Evolutionary conservation across 805 yeast species (phyloP), one percentile per base, ranked within the genome.

Genomic region (Teunomyces aglyptinius): DNA sequence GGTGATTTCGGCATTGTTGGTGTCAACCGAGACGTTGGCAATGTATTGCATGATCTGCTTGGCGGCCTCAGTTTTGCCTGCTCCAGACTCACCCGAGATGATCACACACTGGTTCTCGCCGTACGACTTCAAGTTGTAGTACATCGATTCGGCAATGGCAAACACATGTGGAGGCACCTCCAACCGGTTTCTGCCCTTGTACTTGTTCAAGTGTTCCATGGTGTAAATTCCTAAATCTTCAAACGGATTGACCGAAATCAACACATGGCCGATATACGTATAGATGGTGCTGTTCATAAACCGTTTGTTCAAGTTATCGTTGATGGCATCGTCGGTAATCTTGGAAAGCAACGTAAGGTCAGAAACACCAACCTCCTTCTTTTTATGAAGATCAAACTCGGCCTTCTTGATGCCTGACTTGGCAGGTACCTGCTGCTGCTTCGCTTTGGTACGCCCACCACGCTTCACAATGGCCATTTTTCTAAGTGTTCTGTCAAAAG

Each of bases 141-240:
- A 94, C 96, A 94, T 90, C 29, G 95, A 72, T 68, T 94, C 99
- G 8, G 99, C 99, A 59, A 94, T 90, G 44, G 98, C 96, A 68
- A 85, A 94, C 26, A 94, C 99, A 68, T 94, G 99, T 3, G 99
- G 99, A 13, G 98, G 96, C 24, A 87, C 96, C 69, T 94, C 99
- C 49, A 94, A 74, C 58, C 99, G 77, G 67, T 94, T 94, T 65
- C 91, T 90, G 51, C 96, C 96, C 65, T 83, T 82, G 62, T 94
- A 94, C 15, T 85, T 74, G 48, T 81, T 80, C 53, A 92, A 72
- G 1, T 83, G 83, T 18, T 82, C 84, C 42, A 82, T 86, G 6
- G 97, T 89, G 68, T 94, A 94, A 44, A 94, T 94, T 2, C 99
- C 99, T 60, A 94, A 73, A 64, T 94, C 99, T 53, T 90, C 82